Conservation (phyloP, 2,329 filamentous ascomycete genomes). For the Cladosporium halotolerans region DNA sequence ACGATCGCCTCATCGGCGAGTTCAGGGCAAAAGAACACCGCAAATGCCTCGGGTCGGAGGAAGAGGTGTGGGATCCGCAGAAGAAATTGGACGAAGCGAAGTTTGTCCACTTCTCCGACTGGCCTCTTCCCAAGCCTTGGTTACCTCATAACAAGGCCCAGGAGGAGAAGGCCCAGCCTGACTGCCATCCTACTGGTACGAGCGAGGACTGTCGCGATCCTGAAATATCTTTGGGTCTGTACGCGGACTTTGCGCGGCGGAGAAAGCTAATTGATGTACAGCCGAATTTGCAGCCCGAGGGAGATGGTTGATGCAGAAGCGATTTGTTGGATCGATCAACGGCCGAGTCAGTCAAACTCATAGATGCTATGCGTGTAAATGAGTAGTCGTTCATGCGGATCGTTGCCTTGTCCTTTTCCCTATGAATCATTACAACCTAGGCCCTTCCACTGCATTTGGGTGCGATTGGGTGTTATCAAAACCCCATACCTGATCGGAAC, state of each 20-base stretch:
- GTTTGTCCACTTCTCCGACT: constrained; percentile 65
- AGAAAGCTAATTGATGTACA: constrained; percentile 11
- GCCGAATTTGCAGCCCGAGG: background rate
- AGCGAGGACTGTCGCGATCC: constrained; percentile 20
- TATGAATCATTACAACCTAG: too few relatives aligned
- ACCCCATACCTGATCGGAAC: too few relatives aligned
- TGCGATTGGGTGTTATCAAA: too few relatives aligned
- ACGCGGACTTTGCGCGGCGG: constrained; percentile 25
- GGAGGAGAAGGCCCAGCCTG: constrained; percentile 34
- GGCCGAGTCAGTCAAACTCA: too few relatives aligned
- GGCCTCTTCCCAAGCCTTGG: constrained; percentile 63
- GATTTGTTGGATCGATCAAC: too few relatives aligned
- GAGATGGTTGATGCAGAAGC: too few relatives aligned
- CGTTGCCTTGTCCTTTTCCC: too few relatives aligned
- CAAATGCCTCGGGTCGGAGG: constrained; percentile 42
- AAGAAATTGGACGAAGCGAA: constrained; percentile 54
- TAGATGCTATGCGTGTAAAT: too few relatives aligned
- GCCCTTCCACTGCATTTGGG: too few relatives aligned
- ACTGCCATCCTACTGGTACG: constrained; percentile 25
- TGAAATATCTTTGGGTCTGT: constrained; percentile 23
- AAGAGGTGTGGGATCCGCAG: constrained; percentile 55
- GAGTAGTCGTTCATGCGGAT: too few relatives aligned
- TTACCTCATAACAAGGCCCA: constrained; percentile 36
- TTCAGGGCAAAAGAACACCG: too few relatives aligned
- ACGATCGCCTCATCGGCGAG: too few relatives aligned